Evolutionary conservation across 768 basidiomycete species (phyloP), one percentile per base, ranked within the genome.

Genomic region (Gymnopilus dilepis): DNA sequence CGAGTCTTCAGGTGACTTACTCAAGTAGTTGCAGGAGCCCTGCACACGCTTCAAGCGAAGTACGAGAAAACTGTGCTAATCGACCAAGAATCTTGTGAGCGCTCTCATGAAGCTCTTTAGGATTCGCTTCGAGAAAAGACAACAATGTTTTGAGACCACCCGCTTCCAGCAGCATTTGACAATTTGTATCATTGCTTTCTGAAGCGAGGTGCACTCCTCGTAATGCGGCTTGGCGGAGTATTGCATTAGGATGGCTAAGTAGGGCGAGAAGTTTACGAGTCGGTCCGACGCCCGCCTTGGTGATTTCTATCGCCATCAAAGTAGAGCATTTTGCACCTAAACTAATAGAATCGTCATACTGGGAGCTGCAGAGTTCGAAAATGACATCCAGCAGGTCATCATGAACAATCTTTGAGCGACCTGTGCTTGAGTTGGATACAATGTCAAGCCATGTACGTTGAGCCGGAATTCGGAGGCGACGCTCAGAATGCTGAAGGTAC

Each of bases 361-460:
- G 34, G 15, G 52, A 53, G 22, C 22, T n/a, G 7, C 52, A 53
- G 13, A 53, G 52, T 21, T 53, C 52, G n/a, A 53, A 53, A 24
- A 53, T 24, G 17, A 38, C 22, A 34, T 53, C 52, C 15, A 53
- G 34, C 4, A 53, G 52, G 24, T 21, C 34, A 24, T 53, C 52
- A 31, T 26, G 52, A 17, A 53, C 52, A 21, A 53, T 53, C 19
- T 53, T 53, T 37, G 52, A 53, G 38, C 52, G 52, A n/a, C 33
- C 52, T 11, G 52, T 37, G 24, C n/a, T 37, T 4, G 52, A 53
- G 24, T 37, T 53, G 19, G 4, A 37, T 38, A 53, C 33, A 24
- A 53, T 24, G 21, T 53, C 52, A 12, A 6, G 21, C 52, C 52
- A 53, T 8, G 38, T 9, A 7, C 38, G 31, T 21, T 53, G 52